Evolutionary conservation across 2,329 filamentous ascomycete species (phyloP), one percentile per base, ranked within the genome.

Genomic region (Mycosphaerella arachidis): DNA sequence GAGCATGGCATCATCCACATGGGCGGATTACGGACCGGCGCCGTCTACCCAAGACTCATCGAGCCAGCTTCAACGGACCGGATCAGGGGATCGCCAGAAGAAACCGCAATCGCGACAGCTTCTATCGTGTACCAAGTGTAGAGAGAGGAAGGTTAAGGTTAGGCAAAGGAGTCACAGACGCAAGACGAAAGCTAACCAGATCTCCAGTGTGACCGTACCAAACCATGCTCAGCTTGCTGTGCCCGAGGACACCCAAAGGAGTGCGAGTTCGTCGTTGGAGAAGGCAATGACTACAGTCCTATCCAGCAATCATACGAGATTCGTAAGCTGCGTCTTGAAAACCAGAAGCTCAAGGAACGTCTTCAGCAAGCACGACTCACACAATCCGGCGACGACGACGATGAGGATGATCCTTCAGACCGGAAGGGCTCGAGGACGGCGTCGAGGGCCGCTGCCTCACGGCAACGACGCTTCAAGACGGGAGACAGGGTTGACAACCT

Each of bases 91-190:
- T 60, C 73, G 72, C 60, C 72, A 75, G 58, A 73, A 73, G 64
- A 67, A 75, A 52, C 73, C 76, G 52, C 75, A 78, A 63, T 70
- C 73, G 13, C 74, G 78, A 55, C 77, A 80, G 61, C 70, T 79
- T 4, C 70, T 80, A 1, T 80, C 78, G 12, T 81, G 78, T 60
- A 80, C 77, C 4, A 80, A 79, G 63, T 81, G 78, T 65, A 72
- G 78, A 53, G 77, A 79, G 60, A 71, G 78, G 33, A 81, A 81
- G 61, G 77, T 81, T 58, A 80, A 80, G 71, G 77, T 78, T 62
- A 55, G 46, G 12, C 24, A 48, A 46, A 46, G 27, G 27, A 43
- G 61, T 46, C 37, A 45, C 58, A 16, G 20, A 54, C 33, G 48
- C 53, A 50, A 35, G 45, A 51, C 51, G 30, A 33, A 31, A 40